Evolutionary conservation across 202 grass and related monocot genomes (phyloP).

Genomic region (Panicum hallii): DNA sequence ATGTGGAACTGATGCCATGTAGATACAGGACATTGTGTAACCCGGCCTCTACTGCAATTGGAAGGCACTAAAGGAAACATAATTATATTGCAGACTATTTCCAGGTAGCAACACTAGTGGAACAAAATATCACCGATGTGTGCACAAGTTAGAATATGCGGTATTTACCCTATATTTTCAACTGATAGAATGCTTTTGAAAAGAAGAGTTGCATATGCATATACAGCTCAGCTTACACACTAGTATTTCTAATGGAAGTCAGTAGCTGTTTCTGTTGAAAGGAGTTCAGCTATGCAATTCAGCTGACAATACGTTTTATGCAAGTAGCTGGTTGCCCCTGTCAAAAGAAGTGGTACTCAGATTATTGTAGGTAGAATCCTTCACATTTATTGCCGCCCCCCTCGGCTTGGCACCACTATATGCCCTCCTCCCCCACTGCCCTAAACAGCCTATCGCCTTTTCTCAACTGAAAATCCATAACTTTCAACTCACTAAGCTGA

Average conservation of each 20-base stretch:
- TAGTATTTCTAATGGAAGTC: not conserved
- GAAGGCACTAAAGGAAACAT: not conserved
- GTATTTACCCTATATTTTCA: not conserved
- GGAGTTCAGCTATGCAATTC: not conserved
- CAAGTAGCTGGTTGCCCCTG: not conserved
- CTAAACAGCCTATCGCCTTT: not conserved
- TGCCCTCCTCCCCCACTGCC: not conserved
- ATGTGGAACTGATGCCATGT: not conserved
- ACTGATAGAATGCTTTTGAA: conserved; percentile 9
- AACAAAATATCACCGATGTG: not conserved
- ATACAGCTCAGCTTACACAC: not conserved
- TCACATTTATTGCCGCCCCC: not conserved
- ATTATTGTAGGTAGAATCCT: not conserved
- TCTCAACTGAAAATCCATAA: not conserved
- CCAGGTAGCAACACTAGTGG: not conserved
- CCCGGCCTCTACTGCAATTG: not conserved
- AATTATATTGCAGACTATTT: not conserved
- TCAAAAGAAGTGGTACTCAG: not conserved
- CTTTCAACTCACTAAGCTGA: not conserved
- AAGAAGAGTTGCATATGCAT: not conserved
- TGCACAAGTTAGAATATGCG: not conserved
- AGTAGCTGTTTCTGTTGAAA: conserved; percentile 3
- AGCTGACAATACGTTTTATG: conserved; percentile 7
- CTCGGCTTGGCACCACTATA: not conserved
- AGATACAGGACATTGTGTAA: not conserved